These are phyloP conservation scores for Neurospora sublineolata DNA, from an alignment of 495 filamentous ascomycete species.

Conservation along the genomic window DNA sequence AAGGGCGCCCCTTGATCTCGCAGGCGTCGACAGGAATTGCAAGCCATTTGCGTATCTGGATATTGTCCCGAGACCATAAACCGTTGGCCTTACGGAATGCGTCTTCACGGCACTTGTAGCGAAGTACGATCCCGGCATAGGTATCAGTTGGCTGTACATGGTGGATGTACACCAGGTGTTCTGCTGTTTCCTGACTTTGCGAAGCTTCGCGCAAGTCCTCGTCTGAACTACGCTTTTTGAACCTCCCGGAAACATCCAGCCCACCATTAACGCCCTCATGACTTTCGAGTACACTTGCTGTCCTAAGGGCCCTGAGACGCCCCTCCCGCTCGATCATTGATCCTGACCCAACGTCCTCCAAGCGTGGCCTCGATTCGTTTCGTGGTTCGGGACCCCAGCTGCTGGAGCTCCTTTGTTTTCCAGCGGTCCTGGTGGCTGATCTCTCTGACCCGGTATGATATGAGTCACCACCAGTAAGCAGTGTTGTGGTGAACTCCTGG, in stretches of 20 bases:
- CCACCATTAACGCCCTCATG: constrained; percentile 38
- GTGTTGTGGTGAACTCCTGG: constrained; percentile 31
- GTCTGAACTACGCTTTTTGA: constrained; percentile 44
- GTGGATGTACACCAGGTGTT: constrained; percentile 80
- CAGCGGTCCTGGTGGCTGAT: constrained; percentile 6
- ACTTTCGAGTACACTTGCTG: constrained; percentile 39
- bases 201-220: constrained; percentile 25
- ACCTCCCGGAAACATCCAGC: constrained; percentile 34
- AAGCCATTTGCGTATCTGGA: constrained; percentile 70
- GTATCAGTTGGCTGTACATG: constrained; percentile 73
- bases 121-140: constrained; percentile 78
- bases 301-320: constrained; percentile 34
- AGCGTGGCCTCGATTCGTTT: constrained; percentile 21
- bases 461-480: constrained; percentile 23
- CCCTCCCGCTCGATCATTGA: constrained; percentile 38
- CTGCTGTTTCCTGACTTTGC: constrained; percentile 36
- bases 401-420: not conserved
- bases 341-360: constrained; percentile 37
- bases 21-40: constrained; percentile 86
- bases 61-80: constrained; percentile 84
- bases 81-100: constrained; percentile 79
- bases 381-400: constrained; percentile 34
- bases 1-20: constrained; percentile 63
- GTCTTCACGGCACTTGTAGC: constrained; percentile 71
- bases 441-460: constrained; percentile 9